Evolutionary conservation across 2,329 filamentous ascomycete species (phyloP).

Genomic region (Ascochyta fabae): DNA sequence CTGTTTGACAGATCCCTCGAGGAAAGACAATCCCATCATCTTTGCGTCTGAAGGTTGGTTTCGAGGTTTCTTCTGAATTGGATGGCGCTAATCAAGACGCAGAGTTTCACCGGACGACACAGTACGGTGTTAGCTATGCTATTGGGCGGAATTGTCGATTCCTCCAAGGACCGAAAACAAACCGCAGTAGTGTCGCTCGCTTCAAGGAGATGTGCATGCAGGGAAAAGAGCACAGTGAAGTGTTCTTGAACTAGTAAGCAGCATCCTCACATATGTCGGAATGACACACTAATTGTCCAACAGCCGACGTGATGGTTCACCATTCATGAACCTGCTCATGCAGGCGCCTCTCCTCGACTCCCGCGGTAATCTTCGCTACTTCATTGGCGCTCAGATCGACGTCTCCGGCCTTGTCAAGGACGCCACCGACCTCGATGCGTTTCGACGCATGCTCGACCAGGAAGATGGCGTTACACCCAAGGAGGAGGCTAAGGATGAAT

Average conservation of each 20-base stretch:
- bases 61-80: not conserved
- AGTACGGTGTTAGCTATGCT: conserved; percentile 75
- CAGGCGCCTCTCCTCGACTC: conserved; percentile 74
- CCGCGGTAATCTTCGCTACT: conserved; percentile 70
- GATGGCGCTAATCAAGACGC: conserved; percentile 13
- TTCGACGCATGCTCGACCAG: conserved; percentile 57
- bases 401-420: conserved; percentile 73
- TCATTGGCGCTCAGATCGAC: conserved; percentile 75
- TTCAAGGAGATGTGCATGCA: conserved; percentile 66
- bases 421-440: conserved; percentile 68
- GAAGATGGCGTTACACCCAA: conserved; percentile 38
- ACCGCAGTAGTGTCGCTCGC: conserved; percentile 65
- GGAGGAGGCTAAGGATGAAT: conserved; percentile 62
- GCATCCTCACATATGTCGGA: not conserved
- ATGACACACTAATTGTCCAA: conserved; percentile 11
- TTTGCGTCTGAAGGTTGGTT: conserved; percentile 74
- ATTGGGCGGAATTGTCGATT: conserved; percentile 81
- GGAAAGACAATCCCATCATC: conserved; percentile 76
- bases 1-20: conserved; percentile 75
- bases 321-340: conserved; percentile 80
- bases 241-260: conserved; percentile 75
- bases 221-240: conserved; percentile 74
- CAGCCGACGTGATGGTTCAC: conserved; percentile 74
- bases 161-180: conserved; percentile 76
- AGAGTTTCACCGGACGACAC: conserved; percentile 77